A percentile compares a stretch with the other conserved stretches of the same genome.
These are phyloP conservation scores for Aureobasidium pullulans DNA, from an alignment of 2,329 filamentous ascomycete species.

Conservation along the genomic window DNA sequence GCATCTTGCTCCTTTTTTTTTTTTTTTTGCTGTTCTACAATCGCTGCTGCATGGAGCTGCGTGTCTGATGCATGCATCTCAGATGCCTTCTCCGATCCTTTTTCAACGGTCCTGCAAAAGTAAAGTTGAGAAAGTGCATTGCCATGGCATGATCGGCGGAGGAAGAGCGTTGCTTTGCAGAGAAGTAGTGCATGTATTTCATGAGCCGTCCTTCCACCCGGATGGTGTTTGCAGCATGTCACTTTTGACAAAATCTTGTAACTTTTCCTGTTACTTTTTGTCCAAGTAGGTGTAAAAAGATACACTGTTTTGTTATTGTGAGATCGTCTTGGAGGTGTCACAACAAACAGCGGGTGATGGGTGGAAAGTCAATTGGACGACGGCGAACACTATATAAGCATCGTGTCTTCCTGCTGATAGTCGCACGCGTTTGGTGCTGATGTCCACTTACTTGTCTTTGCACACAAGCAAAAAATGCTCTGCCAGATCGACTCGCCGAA, in stretches of 20 bases:
- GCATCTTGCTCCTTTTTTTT: neutral
- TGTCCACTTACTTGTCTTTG: too few relatives aligned
- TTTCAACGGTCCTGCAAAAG: too few relatives aligned
- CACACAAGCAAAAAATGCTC: too few relatives aligned
- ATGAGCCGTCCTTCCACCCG: conserved; percentile 3
- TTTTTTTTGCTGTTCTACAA: neutral
- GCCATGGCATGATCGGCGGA: neutral
- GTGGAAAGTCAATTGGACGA: neutral
- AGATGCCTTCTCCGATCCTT: too few relatives aligned
- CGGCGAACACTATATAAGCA: neutral
- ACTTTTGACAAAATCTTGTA: neutral
- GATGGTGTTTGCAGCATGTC: neutral
- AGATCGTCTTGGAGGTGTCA: neutral
- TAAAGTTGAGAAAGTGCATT: too few relatives aligned
- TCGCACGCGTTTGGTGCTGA: too few relatives aligned
- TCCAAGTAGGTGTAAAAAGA: neutral
- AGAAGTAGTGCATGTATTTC: neutral
- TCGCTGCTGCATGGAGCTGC: too few relatives aligned
- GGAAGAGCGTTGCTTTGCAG: neutral
- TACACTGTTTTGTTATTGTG: neutral
- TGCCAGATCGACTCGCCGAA: too few relatives aligned
- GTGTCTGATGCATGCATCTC: too few relatives aligned
- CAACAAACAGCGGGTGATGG: neutral
- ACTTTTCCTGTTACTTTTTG: neutral
- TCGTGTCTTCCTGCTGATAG: neutral